phyloP scores from a whole-genome alignment of 805 yeast genomes.

The Cyberlindnera maclurae region DNA sequence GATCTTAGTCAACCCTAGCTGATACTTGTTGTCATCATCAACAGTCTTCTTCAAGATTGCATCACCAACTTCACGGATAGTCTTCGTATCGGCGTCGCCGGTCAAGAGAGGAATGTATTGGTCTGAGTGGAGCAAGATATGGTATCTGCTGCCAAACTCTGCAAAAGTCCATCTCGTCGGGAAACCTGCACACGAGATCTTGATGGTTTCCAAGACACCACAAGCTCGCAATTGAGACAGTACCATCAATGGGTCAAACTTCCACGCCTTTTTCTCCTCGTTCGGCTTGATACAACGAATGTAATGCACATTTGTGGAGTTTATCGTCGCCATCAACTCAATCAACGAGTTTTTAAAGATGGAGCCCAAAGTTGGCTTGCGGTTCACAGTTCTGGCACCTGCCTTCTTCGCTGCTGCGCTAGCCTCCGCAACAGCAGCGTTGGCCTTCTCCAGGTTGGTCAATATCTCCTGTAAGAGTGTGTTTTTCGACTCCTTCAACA shows the following conservation, averaged over 20 bases:
- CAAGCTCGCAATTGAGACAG: conserved; percentile 93
- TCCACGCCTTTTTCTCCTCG: conserved; percentile 92
- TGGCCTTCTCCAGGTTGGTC: conserved; percentile 50
- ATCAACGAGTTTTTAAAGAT: conserved; percentile 88
- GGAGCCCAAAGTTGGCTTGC: conserved; percentile 91
- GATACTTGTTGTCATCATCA: conserved; percentile 64
- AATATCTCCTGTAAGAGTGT: conserved; percentile 59
- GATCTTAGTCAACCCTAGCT: conserved; percentile 87
- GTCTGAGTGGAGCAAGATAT: conserved; percentile 67
- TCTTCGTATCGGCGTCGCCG: conserved; percentile 43
- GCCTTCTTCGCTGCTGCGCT: conserved; percentile 27
- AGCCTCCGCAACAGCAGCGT: conserved; percentile 27
- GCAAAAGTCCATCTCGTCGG: conserved; percentile 94
- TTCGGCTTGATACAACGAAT: conserved; percentile 97
- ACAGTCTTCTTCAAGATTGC: conserved; percentile 60
- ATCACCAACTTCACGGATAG: conserved; percentile 58
- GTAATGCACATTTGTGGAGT: conserved; percentile 93
- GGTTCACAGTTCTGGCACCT: conserved; percentile 41
- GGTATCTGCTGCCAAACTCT: conserved; percentile 87
- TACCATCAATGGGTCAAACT: conserved; percentile 91
- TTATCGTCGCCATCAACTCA: conserved; percentile 87
- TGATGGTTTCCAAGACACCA: conserved; percentile 95
- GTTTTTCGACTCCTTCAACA: conserved; percentile 63
- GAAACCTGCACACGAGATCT: conserved; percentile 96
- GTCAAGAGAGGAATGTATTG: conserved; percentile 59